Percentiles rank a stretch among this genome's conserved stretches.
phyloP scores from a whole-genome alignment of 2,329 filamentous ascomycete genomes.

The Pseudogymnoascus sp. region DNA sequence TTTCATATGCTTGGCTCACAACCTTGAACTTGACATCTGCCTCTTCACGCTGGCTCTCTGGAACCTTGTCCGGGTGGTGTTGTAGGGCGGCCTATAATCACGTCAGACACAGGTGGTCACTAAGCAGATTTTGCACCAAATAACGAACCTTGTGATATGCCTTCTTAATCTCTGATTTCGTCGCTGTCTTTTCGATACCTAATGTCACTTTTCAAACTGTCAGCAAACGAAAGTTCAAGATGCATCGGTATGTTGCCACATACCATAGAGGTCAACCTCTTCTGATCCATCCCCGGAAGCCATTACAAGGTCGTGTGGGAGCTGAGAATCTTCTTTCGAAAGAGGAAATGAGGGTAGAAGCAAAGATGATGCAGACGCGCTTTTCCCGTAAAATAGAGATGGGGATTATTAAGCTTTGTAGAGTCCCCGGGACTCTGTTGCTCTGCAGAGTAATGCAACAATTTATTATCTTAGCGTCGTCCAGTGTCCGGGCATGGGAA shows the following conservation, averaged over 20 bases:
- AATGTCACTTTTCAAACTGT: conserved; percentile 60
- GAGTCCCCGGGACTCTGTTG: conserved; percentile 1
- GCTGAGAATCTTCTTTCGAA: background rate
- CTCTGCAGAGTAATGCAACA: conserved; percentile 6
- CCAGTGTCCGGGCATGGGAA: background rate
- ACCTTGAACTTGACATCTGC: conserved; percentile 91
- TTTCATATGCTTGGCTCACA: conserved; percentile 92
- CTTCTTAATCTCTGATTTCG: conserved; percentile 80
- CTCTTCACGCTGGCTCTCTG: conserved; percentile 73
- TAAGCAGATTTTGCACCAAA: conserved; percentile 6
- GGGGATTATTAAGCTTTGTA: conserved; percentile 4
- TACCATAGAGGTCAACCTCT: conserved; percentile 50
- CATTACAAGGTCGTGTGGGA: conserved; percentile 18
- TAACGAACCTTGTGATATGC: conserved; percentile 80
- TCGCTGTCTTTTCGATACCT: conserved; percentile 63
- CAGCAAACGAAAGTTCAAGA: conserved; percentile 16
- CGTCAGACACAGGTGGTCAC: conserved; percentile 17
- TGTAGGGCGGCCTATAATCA: conserved; percentile 64
- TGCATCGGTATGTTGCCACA: background rate
- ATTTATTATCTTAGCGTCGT: conserved; percentile 13
- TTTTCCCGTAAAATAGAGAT: background rate
- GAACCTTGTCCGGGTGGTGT: conserved; percentile 92
- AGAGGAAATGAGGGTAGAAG: background rate
- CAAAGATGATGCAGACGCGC: background rate
- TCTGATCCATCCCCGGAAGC: conserved; percentile 24